Conservation (phyloP, 169 alveolate species). For the Babesia bovis region DNA sequence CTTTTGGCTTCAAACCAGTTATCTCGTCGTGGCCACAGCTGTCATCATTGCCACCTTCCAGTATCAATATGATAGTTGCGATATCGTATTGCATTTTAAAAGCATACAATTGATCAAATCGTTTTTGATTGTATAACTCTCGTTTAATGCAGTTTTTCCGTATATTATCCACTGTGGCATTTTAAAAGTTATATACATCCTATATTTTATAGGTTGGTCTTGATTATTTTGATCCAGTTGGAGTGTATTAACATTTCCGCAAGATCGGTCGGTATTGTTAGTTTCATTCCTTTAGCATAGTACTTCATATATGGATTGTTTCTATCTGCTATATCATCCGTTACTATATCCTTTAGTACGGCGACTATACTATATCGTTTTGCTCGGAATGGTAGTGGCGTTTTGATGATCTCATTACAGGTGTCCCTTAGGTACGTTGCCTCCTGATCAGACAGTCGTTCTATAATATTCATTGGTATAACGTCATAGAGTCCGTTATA, state of each 20-base stretch:
- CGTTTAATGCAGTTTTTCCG: too few species aligned
- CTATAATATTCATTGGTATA: conserved; percentile 54
- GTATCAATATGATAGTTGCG: background rate
- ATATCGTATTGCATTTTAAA: too few species aligned
- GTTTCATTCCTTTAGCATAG: conserved; percentile 46
- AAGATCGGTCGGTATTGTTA: conserved; percentile 52
- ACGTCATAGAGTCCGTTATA: conserved; percentile 67
- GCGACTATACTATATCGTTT: conserved; percentile 53
- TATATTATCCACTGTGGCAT: too few species aligned
- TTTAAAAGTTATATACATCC: too few species aligned
- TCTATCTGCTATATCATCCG: conserved; percentile 64
- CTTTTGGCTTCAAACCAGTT: conserved; percentile 51
- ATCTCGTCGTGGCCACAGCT: conserved; percentile 17
- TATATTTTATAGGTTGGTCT: conserved; percentile 30
- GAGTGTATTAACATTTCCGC: conserved; percentile 48
- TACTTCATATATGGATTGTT: conserved; percentile 24
- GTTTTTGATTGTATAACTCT: too few species aligned
- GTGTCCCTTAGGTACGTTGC: conserved; percentile 51
- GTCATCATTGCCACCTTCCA: conserved; percentile 19
- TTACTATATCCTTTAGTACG: conserved; percentile 60
- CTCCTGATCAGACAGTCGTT: conserved; percentile 66
- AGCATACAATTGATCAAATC: too few species aligned
- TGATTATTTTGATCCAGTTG: conserved; percentile 56
- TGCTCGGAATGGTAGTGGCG: conserved; percentile 13
- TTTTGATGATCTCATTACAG: conserved; percentile 29